Percentiles rank a stretch among this genome's conserved stretches.
Conservation (phyloP, 2,329 filamentous ascomycete genomes). For the Cladobotryum protrusum region DNA sequence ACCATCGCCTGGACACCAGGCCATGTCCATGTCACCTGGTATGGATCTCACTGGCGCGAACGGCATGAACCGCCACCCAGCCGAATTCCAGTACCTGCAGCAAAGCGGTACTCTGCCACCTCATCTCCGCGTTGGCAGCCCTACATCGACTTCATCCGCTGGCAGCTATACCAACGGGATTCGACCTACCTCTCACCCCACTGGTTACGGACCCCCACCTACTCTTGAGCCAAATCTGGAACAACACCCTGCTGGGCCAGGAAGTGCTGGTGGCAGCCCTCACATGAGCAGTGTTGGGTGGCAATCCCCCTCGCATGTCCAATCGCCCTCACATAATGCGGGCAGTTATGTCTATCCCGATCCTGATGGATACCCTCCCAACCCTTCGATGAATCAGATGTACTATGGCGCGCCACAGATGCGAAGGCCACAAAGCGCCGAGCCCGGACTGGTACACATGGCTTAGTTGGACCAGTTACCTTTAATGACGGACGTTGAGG, state of each 20-base stretch:
- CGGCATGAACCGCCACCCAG: slow-evolving; percentile 57
- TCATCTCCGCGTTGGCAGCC: slow-evolving; percentile 72
- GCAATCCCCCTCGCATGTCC: slow-evolving; percentile 75
- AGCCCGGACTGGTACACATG: slow-evolving; percentile 48
- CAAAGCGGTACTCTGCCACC: slow-evolving; percentile 72
- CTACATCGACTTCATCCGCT: slow-evolving; percentile 59
- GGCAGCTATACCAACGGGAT: slow-evolving; percentile 44
- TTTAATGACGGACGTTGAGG: not conserved
- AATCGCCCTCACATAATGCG: slow-evolving; percentile 62
- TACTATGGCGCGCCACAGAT: slow-evolving; percentile 67
- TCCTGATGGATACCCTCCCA: slow-evolving; percentile 61
- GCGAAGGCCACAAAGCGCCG: slow-evolving; percentile 68
- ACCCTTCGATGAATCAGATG: slow-evolving; percentile 57
- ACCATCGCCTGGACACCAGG: slow-evolving; percentile 74
- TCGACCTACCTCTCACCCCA: slow-evolving; percentile 80
- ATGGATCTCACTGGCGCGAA: slow-evolving; percentile 64
- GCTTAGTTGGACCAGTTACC: slow-evolving; percentile 23
- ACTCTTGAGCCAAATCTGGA: slow-evolving; percentile 82
- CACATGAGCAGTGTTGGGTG: slow-evolving; percentile 78
- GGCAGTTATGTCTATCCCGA: slow-evolving; percentile 75
- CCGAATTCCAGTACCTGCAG: slow-evolving; percentile 66
- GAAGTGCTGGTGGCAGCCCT: slow-evolving; percentile 75
- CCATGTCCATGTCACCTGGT: slow-evolving; percentile 72
- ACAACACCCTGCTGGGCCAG: slow-evolving; percentile 59
- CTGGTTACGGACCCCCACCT: slow-evolving; percentile 72